These are phyloP conservation scores for Sordariomycetes sp. DNA, from an alignment of 2,329 filamentous ascomycete genomes.

Conservation along the genomic window DNA sequence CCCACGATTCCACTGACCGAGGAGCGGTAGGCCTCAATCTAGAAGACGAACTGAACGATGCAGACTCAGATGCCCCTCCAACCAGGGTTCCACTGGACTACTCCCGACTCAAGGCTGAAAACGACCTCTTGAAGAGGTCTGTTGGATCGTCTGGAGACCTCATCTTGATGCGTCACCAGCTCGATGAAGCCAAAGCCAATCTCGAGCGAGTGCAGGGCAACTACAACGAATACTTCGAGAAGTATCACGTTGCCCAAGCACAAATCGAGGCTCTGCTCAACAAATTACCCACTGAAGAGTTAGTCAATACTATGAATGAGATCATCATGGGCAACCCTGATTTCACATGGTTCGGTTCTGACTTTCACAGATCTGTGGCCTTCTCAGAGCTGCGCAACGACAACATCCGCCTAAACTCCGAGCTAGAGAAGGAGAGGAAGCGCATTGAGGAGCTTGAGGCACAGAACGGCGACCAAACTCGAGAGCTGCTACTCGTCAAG, in stretches of 20 bases:
- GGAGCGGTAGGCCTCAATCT: constrained; percentile 29
- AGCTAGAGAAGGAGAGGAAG: constrained; percentile 37
- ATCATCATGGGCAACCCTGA: too few relatives aligned
- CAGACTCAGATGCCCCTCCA: constrained; percentile 26
- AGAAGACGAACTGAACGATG: constrained; percentile 51
- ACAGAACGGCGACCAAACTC: constrained; percentile 42
- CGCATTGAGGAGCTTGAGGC: constrained; percentile 33
- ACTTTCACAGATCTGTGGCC: too few relatives aligned
- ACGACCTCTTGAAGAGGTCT: constrained; percentile 46
- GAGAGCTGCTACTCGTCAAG: constrained; percentile 42
- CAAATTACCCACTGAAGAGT: constrained; percentile 45
- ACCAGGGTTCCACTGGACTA: constrained; percentile 36
- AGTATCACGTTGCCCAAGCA: constrained; percentile 45
- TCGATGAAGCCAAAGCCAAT: constrained; percentile 43
- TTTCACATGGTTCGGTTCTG: too few relatives aligned
- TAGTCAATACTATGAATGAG: constrained; percentile 31
- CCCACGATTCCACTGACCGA: constrained; percentile 7
- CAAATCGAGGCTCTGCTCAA: constrained; percentile 46
- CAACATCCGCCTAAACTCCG: constrained; percentile 31
- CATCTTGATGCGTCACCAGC: constrained; percentile 42
- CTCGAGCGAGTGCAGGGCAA: constrained; percentile 43
- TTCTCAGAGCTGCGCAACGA: constrained; percentile 42
- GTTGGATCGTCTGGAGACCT: constrained; percentile 45
- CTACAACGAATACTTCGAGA: constrained; percentile 48
- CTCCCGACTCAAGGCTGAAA: constrained; percentile 53